phyloP scores from a whole-genome alignment of 768 basidiomycete species.

The Mrakia frigida region DNA sequence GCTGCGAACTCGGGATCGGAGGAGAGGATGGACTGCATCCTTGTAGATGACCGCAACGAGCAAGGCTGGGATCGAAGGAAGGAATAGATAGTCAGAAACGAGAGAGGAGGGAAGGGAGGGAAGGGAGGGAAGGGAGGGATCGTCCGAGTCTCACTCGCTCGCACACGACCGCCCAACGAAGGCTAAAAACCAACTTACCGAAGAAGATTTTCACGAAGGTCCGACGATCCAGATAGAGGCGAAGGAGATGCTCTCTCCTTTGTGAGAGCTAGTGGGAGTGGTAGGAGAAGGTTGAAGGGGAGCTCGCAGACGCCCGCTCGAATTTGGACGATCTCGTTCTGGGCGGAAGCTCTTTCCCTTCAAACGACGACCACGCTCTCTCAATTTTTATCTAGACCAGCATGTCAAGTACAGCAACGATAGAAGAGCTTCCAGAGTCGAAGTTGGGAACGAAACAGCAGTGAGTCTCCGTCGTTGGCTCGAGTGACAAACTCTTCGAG shows the following conservation, averaged over 20 bases:
- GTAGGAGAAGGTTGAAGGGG: neutral
- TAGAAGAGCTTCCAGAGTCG: constrained; percentile 30
- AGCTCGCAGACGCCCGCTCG: neutral
- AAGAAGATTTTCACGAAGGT: no score
- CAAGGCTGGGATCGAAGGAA: neutral
- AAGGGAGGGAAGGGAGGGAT: neutral
- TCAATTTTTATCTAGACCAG: no score
- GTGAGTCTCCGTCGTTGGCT: neutral
- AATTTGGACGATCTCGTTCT: no score
- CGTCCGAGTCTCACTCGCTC: neutral
- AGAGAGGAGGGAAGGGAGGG: neutral
- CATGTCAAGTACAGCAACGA: neutral
- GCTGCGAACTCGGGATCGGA: no score
- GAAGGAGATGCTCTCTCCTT: neutral
- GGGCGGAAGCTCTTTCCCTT: no score
- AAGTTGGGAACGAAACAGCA: constrained; percentile 31
- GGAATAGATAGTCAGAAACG: neutral
- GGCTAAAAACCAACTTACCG: no score
- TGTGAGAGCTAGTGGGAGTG: neutral
- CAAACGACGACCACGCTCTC: no score
- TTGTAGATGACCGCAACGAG: neutral
- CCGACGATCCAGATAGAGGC: no score
- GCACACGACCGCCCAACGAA: neutral
- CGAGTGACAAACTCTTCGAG: neutral
- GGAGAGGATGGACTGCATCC: no score